Base-by-base conservation (phyloP, 768 basidiomycete genomes). In the Amanita pseudoporphyria region DNA sequence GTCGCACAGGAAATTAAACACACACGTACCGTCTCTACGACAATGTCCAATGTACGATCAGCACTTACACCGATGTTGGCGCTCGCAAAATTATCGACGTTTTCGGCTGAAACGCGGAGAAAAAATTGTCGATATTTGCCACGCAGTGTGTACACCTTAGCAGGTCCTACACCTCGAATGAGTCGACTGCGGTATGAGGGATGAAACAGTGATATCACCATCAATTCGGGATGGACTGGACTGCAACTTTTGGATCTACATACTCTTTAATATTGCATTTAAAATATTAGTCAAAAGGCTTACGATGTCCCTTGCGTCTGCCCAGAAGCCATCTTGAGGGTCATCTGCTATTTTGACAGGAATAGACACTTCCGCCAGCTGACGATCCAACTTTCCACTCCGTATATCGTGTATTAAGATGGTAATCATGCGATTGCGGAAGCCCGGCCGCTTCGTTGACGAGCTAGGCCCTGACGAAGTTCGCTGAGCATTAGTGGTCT, bases 91-190 rank as follows among this genome's bases (percentile, higher is more conserved):
- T 78, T 70, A 44, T 77, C 71, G 21, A 63, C 65, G 56, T 79
- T 77, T 28, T 76, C 70, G 26, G 70, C 68, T 7, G 74, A 69
- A 22, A 87, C 71, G 26, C 81, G 76, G 57, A 87, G 68, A 56
- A 87, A 78, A 46, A 79, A 71, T 57, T 87, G 84, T 45, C 78
- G 72, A 61, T 80, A 87, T 64, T 75, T 77, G 24, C 83, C 83
- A 22, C 84, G 76, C 60, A 77, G 65, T 2, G 77, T 78, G 55
- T 76, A 87, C 24, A 80, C 79, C 58, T 74, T 79, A 22, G 83
- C 83, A 9, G 79, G 78, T n/a, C 83, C 83, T 84, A 30, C 30
- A 39, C 12, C 28, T 48, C 30, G 31, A 52, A 2, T 38, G 52
- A 54, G 52, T 51, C 14, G 26, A 35, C 14, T 14, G n/a, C 9